Percentiles rank a stretch among this genome's conserved stretches.
Conservation (phyloP, 495 filamentous ascomycete species). For the Viridothelium virens region DNA sequence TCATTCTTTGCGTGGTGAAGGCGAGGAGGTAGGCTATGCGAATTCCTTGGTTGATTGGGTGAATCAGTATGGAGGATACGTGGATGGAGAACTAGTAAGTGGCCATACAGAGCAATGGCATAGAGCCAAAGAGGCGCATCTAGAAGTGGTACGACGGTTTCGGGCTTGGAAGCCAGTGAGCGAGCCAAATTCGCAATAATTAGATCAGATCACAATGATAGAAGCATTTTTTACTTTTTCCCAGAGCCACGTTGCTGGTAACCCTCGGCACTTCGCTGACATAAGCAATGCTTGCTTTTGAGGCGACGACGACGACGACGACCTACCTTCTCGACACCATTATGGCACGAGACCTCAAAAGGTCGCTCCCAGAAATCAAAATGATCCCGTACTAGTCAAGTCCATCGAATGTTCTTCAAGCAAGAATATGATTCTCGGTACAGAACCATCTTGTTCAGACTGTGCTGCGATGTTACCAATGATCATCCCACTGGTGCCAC, state of each 20-base stretch:
- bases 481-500: background rate
- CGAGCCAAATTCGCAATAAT: background rate
- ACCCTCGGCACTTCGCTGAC: too few species aligned
- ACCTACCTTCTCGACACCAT: too few species aligned
- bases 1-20: slow-evolving; percentile 37
- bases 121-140: background rate
- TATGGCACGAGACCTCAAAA: too few species aligned
- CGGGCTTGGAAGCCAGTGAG: background rate
- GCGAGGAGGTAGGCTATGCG: slow-evolving; percentile 50
- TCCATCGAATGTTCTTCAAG: too few species aligned
- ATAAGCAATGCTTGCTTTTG: too few species aligned
- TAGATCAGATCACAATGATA: background rate
- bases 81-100: slow-evolving; percentile 34
- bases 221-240: background rate
- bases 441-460: too few species aligned
- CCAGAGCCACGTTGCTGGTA: too few species aligned
- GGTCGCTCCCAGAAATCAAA: too few species aligned
- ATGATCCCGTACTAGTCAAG: too few species aligned
- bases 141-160: background rate
- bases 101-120: slow-evolving; percentile 38
- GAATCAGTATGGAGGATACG: slow-evolving; percentile 35
- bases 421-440: too few species aligned
- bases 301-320: too few species aligned
- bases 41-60: slow-evolving; percentile 47
- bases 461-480: background rate